Conservation (phyloP, 345 rosid species). For the Theobroma cacao region DNA sequence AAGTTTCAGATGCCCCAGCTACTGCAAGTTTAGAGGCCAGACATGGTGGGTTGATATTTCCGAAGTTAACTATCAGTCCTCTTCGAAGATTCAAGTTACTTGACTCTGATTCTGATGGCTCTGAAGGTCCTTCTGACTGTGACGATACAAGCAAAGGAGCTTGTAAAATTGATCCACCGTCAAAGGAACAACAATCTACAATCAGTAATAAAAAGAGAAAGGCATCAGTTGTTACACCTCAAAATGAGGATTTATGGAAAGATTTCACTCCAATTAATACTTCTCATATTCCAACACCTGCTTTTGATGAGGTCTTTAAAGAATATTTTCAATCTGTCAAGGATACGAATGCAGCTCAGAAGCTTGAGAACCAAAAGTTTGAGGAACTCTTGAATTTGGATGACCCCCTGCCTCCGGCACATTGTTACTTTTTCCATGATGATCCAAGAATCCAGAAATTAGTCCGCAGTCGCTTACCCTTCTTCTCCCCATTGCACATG, state of each 20-base stretch:
- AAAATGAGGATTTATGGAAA: conserved; percentile 60
- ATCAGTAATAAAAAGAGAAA: conserved; percentile 36
- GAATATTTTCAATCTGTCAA: conserved; percentile 67
- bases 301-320: conserved; percentile 70
- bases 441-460: conserved; percentile 65
- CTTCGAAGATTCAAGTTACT: conserved; percentile 78
- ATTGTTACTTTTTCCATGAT: conserved; percentile 67
- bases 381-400: conserved; percentile 35
- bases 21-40: conserved; percentile 40
- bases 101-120: conserved; percentile 82
- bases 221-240: conserved; percentile 18
- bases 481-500: conserved; percentile 60
- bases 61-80: conserved; percentile 63
- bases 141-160: conserved; percentile 28
- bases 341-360: conserved; percentile 31
- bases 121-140: conserved; percentile 49
- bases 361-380: conserved; percentile 21
- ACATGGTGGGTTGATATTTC: conserved; percentile 37
- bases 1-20: conserved; percentile 34
- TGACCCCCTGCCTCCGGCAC: conserved; percentile 64
- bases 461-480: conserved; percentile 59
- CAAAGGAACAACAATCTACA: conserved; percentile 26
- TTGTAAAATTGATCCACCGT: conserved; percentile 20
- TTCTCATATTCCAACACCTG: conserved; percentile 63
- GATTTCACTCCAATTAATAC: conserved; percentile 48